Base-by-base conservation (phyloP, 2,329 filamentous ascomycete genomes). In the Diaporthe sp. region DNA sequence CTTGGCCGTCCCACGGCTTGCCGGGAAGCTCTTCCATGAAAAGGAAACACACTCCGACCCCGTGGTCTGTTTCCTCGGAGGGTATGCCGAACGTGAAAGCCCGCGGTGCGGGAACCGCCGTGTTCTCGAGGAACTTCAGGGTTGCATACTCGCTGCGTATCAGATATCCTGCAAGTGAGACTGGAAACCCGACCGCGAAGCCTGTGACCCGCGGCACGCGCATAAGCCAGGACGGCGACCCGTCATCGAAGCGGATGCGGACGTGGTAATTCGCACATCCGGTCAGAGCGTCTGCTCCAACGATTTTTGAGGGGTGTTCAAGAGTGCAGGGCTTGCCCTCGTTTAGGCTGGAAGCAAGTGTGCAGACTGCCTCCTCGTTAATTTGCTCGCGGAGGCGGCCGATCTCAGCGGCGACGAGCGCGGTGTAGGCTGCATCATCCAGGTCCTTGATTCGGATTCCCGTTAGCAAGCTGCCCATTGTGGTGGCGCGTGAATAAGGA, bases 131-230 rank as follows among this genome's bases (percentile, higher is more conserved):
- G 68, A 39, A 81, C 62, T 82, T 82, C 28, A 83, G 77, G 1
- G 82, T 83, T 0, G 80, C 80, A 51, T 80, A 83, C 75, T 83
- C 81, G 79, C 81, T 83, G 34, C 65, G 67, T 4, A 83, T 77
- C 22, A 82, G 67, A 70, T 81, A 81, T 10, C 81, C 80, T 49
- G 62, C 62, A 22, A 67, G 34, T 22, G 62, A 42, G 10, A 46
- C n/a, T 3, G 62, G 42, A 10, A 67, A 19, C 9, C 62, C 34
- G 6, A 78, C 72, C 22, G 75, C 76, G 46, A 73, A 77, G 58
- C 78, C 71, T 37, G 77, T 7, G 55, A 78, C 73, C 12, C 78
- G 76, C 34, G 78, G 78, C 17, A 79, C 77, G 53, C 78, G 42
- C 57, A 78, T 31, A 44, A 79, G 74, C 78, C 77, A 78, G 1